Conservation (phyloP, 2,329 filamentous ascomycete genomes). For the Daldinia sp. region DNA sequence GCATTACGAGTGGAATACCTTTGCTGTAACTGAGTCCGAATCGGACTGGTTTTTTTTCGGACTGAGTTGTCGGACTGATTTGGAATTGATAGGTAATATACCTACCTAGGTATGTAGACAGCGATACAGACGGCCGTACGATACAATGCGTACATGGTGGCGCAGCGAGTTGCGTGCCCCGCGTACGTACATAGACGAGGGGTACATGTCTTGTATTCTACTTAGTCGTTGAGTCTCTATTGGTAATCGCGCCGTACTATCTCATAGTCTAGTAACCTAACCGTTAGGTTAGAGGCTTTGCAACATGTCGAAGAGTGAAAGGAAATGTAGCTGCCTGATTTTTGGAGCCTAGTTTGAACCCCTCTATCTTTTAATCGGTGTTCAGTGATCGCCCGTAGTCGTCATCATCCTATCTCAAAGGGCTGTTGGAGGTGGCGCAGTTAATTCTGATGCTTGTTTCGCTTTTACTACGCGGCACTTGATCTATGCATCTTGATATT, state of each 20-base stretch:
- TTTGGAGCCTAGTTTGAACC: not conserved
- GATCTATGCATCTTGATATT: not conserved
- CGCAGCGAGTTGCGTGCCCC: constrained; percentile 5
- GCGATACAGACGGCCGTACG: not conserved
- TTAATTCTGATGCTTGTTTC: constrained; percentile 9
- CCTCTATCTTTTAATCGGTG: not conserved
- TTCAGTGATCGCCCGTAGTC: constrained; percentile 14
- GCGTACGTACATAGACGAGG: not conserved
- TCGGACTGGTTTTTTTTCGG: not conserved
- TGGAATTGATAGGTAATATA: no score
- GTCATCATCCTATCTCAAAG: constrained; percentile 15
- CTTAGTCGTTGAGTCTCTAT: not conserved
- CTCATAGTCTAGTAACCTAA: no score
- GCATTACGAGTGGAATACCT: not conserved
- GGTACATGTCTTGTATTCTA: not conserved
- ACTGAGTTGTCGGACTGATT: not conserved
- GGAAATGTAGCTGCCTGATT: not conserved
- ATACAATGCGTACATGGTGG: not conserved
- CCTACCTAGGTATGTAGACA: no score
- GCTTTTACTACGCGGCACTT: not conserved
- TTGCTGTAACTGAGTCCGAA: not conserved
- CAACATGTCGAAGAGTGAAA: not conserved
- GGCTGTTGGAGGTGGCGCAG: constrained; percentile 24
- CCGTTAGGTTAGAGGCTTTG: not conserved
- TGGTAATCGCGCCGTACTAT: not conserved